Evolutionary conservation across 768 basidiomycete genomes (phyloP), one percentile per base, ranked within the genome.

Genomic region (Lactarius sp.): DNA sequence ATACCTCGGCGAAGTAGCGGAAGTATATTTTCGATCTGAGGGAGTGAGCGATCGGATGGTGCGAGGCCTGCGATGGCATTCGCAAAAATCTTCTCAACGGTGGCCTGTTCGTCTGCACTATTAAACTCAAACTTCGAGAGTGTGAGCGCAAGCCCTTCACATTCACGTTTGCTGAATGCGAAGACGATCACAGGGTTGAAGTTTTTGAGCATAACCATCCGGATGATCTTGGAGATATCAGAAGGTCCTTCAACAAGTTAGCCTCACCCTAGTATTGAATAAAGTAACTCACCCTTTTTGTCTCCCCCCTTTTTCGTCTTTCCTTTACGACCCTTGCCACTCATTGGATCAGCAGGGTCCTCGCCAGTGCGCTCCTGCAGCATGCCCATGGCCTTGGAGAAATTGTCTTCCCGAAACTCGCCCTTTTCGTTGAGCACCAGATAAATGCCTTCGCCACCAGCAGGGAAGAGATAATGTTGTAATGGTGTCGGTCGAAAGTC

Each of bases 141-240:
- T 36, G 85, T 87, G 65, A 97, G 79, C 2, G 97, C 97, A 37
- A 97, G 83, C 0, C 83, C 86, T 75, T 99, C 97, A 74, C 97
- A 98, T 78, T 98, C 96, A 56, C 95, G 87, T 74, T 98, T 98
- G 77, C 92, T 92, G 77, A 99, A 99, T 6, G 96, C 92, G 75
- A 99, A 99, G 59, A 98, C 87, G 71, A 99, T 99, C 67, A 98
- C 95, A 0, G 97, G 97, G 71, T 98, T 95, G 76, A 93, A 96
- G 73, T 94, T 94, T 76, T 96, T 96, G 65, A 86, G 76, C 92
- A 98, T 94, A 76, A 99, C 97, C 89, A 98, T 94, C 74, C 92
- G 92, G 73, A 98, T 89, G 68, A 99, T 95, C 77, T 97, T 98
- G 64, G 92, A 92, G 66, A 98, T 94, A 73, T 99, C 97, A 51